phyloP scores from a whole-genome alignment of 1,284 basidiomycete species.

The Boletus holoroseus region DNA sequence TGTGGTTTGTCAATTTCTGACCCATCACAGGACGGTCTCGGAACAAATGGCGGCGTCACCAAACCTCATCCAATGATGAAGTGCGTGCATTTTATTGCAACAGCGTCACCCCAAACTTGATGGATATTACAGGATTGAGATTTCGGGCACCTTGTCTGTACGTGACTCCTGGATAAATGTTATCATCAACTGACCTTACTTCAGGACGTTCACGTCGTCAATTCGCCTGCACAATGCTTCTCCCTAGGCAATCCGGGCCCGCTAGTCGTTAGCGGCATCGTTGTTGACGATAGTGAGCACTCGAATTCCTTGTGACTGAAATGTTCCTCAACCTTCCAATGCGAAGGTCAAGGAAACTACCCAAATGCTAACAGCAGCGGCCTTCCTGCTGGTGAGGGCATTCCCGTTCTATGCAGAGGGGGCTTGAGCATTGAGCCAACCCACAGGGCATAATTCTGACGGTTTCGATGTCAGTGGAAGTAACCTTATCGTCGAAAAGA shows the following conservation, averaged over 20 bases:
- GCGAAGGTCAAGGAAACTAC: slow-evolving; percentile 36
- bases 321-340: not conserved
- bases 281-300: slow-evolving; percentile 41
- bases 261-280: slow-evolving; percentile 35
- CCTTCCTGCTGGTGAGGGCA: slow-evolving; percentile 22
- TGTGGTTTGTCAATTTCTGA: not conserved
- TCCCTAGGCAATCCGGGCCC: slow-evolving; percentile 31
- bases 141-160: slow-evolving; percentile 27
- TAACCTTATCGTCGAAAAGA: slow-evolving; percentile 40
- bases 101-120: not conserved
- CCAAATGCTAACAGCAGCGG: slow-evolving; percentile 23
- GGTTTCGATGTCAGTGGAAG: slow-evolving; percentile 48
- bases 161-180: not conserved
- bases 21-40: slow-evolving; percentile 39
- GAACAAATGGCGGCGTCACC: slow-evolving; percentile 28
- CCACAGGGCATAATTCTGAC: slow-evolving; percentile 48
- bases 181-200: not conserved
- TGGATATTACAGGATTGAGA: slow-evolving; percentile 14
- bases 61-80: slow-evolving; percentile 51
- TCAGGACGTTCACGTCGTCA: slow-evolving; percentile 40
- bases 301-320: not conserved
- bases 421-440: not conserved
- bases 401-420: no score
- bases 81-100: slow-evolving; percentile 25
- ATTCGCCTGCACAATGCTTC: slow-evolving; percentile 40